A percentile compares a stretch with the other conserved stretches of the same genome.
phyloP scores from a whole-genome alignment of 2,329 filamentous ascomycete species.

The Colletotrichum plurivorum region DNA sequence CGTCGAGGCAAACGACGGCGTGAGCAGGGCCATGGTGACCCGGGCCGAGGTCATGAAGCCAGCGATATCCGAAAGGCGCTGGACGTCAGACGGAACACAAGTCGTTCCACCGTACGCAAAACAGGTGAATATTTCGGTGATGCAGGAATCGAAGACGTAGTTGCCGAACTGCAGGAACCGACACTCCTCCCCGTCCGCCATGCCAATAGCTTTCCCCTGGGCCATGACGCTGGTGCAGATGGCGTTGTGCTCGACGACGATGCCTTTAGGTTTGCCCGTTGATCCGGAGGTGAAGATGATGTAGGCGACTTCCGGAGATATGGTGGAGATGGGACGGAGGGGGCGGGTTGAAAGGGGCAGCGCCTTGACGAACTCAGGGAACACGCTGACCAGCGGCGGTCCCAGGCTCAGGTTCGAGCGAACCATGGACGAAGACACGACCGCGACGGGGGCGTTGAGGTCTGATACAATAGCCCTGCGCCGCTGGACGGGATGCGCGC shows the following conservation, averaged over 20 bases:
- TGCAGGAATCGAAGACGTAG: conserved; percentile 40
- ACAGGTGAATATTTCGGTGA: conserved; percentile 12
- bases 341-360: background rate
- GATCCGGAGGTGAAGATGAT: conserved; percentile 71
- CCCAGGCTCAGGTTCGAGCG: background rate
- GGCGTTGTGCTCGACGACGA: conserved; percentile 53
- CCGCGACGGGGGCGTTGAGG: background rate
- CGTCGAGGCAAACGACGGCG: background rate
- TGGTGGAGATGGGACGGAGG: too few species aligned
- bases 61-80: background rate
- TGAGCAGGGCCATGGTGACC: background rate
- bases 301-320: conserved; percentile 32
- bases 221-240: conserved; percentile 43
- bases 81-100: conserved; percentile 15
- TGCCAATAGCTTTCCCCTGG: background rate
- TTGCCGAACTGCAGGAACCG: conserved; percentile 35
- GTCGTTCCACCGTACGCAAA: background rate
- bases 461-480: background rate
- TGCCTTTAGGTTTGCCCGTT: conserved; percentile 68
- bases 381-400: too few species aligned
- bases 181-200: background rate
- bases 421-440: too few species aligned
- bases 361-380: background rate
- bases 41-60: background rate
- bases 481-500: conserved; percentile 19